A percentile compares a stretch with the other conserved stretches of the same genome.
Conservation (phyloP, 225 moss, liverwort and hornwort genomes). For the Asterella californica region DNA sequence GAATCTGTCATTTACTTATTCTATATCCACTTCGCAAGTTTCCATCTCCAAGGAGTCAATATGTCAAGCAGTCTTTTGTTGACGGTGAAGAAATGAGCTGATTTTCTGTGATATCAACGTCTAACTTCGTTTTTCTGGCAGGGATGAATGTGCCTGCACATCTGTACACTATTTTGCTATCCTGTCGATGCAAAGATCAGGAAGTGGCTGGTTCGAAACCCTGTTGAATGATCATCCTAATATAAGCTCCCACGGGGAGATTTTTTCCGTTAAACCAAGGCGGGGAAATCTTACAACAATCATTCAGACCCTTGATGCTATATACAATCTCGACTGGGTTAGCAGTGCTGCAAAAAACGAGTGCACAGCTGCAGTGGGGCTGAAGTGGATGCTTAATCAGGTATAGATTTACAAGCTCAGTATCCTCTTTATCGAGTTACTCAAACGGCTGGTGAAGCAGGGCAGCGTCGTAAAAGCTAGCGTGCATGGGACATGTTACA, state of each 20-base stretch:
- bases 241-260: slow-evolving; percentile 61
- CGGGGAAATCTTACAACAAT: slow-evolving; percentile 53
- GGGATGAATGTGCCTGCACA: slow-evolving; percentile 57
- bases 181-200: slow-evolving; percentile 69
- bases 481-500: no score
- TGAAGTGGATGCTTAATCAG: slow-evolving; percentile 77
- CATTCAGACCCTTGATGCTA: slow-evolving; percentile 39
- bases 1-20: no score
- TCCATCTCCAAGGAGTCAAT: no score
- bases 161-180: slow-evolving; percentile 57
- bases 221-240: slow-evolving; percentile 62
- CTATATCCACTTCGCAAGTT: no score
- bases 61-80: background rate
- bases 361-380: slow-evolving; percentile 59
- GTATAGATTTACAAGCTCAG: slow-evolving; percentile 24
- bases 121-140: slow-evolving; percentile 14
- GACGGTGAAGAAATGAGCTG: background rate
- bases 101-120: background rate
- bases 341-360: slow-evolving; percentile 57
- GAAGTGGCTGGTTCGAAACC: slow-evolving; percentile 69
- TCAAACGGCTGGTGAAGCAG: no score
- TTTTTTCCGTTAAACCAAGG: slow-evolving; percentile 43
- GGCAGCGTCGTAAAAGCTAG: no score
- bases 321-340: slow-evolving; percentile 55
- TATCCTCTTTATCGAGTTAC: no score